Percentiles rank a stretch among this genome's conserved stretches.
Conservation (phyloP, 257 asterid species). For the Salvia splendens region DNA sequence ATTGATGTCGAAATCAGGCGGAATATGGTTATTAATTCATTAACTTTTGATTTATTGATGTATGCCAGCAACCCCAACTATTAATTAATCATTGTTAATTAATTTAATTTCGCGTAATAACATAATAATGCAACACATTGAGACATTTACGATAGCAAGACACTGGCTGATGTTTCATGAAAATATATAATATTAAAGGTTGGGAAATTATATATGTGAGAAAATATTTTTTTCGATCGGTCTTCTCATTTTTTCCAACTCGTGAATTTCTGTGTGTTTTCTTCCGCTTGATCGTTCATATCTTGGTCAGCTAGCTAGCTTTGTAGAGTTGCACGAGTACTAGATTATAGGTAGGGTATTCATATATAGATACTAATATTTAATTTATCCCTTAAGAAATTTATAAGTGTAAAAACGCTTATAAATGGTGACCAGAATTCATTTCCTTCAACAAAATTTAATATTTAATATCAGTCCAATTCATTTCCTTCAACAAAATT, state of each 20-base stretch:
- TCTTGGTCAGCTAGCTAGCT: neutral
- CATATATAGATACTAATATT: neutral
- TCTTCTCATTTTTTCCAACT: conserved; percentile 12
- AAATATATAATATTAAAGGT: neutral
- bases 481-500: too few species aligned
- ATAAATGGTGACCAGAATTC: too few species aligned
- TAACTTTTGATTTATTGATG: neutral
- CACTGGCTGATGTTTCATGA: neutral
- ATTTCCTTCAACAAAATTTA: too few species aligned
- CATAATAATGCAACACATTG: conserved; percentile 8
- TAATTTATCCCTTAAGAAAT: too few species aligned
- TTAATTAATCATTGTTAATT: neutral
- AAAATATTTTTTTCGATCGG: neutral
- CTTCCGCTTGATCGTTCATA: neutral
- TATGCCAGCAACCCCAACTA: too few species aligned
- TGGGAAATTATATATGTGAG: neutral
- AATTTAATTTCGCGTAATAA: too few species aligned
- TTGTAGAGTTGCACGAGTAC: neutral
- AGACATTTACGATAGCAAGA: neutral
- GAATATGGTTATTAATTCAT: too few species aligned
- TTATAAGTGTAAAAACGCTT: too few species aligned
- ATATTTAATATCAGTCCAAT: too few species aligned
- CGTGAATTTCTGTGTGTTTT: conserved; percentile 13
- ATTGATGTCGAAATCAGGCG: too few species aligned
- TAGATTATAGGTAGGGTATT: neutral